Evolutionary conservation across 1,284 basidiomycete genomes (phyloP), one percentile per base, ranked within the genome.

Genomic region (Calocybe gambosa): DNA sequence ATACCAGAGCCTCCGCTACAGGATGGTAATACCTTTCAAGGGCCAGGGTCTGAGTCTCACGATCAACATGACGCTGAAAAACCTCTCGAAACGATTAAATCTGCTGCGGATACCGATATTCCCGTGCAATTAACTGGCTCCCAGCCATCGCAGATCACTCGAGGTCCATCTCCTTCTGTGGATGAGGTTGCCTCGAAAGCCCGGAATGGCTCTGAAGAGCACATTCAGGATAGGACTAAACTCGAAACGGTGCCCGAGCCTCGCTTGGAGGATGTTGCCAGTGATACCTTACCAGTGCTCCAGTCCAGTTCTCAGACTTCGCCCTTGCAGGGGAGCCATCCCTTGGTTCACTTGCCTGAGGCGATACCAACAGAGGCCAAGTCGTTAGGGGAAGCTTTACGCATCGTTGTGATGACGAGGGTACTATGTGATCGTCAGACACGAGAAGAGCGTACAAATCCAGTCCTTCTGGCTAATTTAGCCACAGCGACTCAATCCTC

Each of bases 391-490:
- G 82, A 85, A 37, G 80, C 77, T 7, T 68, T 89, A 31, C 76
- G 77, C 20, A 63, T 80, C 29, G 75, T 80, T 10, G 72, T 85
- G 23, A 75, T 77, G 64, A 73, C 75, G 8, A 73, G 85, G 28
- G 69, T 80, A 36, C 69, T 73, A 33, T 70, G 66, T 50, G 80
- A 85, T 58, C 68, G 62, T 13, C 80, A 84, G 60, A 74, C 80
- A 7, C 73, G 75, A 40, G 71, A 75, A 46, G 78, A 82, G 53
- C 75, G 77, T 23, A 70, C 84, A 12, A 69, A 73, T 26, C 82
- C 83, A 2, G 69, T 89, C 16, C 66, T 89, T 6, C 60, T 71
- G 50, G 71, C 76, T 28, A 89, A 88, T 58, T 65, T 68, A 42
- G 62, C 73, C 6, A 64, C 78, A 45, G 68, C 72, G 10, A 58